Conservation (phyloP, 495 filamentous ascomycete species). For the Xanthoparmelia taractica region DNA sequence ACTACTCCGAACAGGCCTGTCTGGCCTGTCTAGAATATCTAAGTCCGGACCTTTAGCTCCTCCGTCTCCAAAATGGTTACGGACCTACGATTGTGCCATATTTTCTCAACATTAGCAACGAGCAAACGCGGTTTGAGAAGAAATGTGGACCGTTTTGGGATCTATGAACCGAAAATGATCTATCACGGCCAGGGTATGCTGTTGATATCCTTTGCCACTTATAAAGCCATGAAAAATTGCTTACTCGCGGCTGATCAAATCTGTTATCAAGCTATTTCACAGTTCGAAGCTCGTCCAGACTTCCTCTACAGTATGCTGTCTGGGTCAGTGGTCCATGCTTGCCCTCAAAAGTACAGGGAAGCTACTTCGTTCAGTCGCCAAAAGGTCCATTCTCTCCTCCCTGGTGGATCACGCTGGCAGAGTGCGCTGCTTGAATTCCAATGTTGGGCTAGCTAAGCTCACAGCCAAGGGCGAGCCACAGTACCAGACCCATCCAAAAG, state of each 20-base stretch:
- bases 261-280: not conserved
- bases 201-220: not conserved
- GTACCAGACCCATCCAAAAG: not conserved
- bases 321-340: not conserved
- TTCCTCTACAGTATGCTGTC: not conserved
- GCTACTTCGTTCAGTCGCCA: not conserved
- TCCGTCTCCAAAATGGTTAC: no score
- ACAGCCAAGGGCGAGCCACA: constrained; percentile 1
- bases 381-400: not conserved
- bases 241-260: not conserved
- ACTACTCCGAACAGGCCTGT: not conserved
- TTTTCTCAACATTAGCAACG: not conserved
- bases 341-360: not conserved
- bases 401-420: constrained; percentile 5
- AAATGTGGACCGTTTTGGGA: not conserved
- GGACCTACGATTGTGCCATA: not conserved
- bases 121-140: not conserved
- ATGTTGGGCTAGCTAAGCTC: not conserved
- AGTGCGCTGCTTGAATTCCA: not conserved
- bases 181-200: not conserved
- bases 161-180: not conserved
- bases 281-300: not conserved
- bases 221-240: not conserved
- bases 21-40: not conserved
- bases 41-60: no score